These are phyloP conservation scores for Cutaneotrichosporon curvatum DNA, from an alignment of 1,284 basidiomycete species.

Conservation along the genomic window DNA sequence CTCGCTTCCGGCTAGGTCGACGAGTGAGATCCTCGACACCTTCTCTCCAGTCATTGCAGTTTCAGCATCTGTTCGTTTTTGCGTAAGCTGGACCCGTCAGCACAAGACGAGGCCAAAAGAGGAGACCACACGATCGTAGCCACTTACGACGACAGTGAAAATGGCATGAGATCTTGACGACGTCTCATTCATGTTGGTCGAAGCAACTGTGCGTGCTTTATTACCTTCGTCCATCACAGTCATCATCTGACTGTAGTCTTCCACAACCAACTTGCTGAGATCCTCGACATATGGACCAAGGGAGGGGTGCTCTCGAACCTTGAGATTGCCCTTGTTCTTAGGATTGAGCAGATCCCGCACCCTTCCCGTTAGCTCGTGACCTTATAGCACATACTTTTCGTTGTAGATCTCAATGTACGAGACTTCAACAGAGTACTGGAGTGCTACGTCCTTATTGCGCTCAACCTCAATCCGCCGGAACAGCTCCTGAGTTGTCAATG, in stretches of 20 bases:
- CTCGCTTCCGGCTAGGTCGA: constrained; percentile 96
- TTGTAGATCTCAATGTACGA: constrained; percentile 98
- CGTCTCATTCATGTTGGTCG: constrained; percentile 99
- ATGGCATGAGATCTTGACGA: constrained; percentile 97
- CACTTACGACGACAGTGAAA: constrained; percentile 71
- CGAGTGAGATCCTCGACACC: constrained; percentile 87
- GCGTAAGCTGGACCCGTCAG: constrained; percentile 55
- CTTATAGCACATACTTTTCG: constrained; percentile 57
- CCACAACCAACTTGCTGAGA: constrained; percentile 85
- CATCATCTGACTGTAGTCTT: constrained; percentile 91
- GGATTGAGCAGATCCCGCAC: constrained; percentile 92
- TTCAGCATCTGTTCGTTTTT: constrained; percentile 73
- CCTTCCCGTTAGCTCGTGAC: constrained; percentile 17
- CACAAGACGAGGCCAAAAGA: background rate
- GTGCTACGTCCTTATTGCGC: constrained; percentile 58
- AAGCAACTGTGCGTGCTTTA: constrained; percentile 94
- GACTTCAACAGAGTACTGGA: constrained; percentile 86
- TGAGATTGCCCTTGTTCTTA: constrained; percentile 85
- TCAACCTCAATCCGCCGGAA: constrained; percentile 75
- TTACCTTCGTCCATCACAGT: constrained; percentile 99
- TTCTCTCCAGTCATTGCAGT: constrained; percentile 90
- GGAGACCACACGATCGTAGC: no score
- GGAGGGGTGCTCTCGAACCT: constrained; percentile 92
- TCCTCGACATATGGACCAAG: constrained; percentile 96
- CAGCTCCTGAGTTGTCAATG: constrained; percentile 85